phyloP scores from a whole-genome alignment of 2,329 filamentous ascomycete species.

The Epichloe hybrida region DNA sequence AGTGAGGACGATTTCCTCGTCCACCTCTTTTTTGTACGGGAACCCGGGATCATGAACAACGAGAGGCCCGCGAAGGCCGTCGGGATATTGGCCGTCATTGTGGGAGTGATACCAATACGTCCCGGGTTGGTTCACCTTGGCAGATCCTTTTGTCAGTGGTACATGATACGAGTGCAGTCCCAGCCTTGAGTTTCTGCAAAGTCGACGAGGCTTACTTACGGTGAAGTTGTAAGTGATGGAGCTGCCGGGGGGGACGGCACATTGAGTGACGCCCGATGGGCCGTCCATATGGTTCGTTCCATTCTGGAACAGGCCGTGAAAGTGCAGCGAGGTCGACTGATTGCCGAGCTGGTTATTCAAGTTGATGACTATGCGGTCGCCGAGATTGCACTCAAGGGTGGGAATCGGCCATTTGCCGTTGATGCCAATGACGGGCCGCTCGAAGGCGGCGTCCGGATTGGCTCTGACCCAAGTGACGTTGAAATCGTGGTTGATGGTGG shows the following conservation, averaged over 20 bases:
- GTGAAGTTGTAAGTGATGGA: conserved; percentile 59
- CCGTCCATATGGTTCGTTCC: conserved; percentile 61
- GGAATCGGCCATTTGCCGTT: conserved; percentile 67
- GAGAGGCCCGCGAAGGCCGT: conserved; percentile 51
- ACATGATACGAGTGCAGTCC: neutral
- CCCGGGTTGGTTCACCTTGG: conserved; percentile 49
- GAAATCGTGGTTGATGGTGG: conserved; percentile 48
- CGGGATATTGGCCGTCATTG: conserved; percentile 52
- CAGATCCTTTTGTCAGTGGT: neutral
- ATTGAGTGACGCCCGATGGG: conserved; percentile 51
- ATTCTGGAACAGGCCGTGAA: conserved; percentile 59
- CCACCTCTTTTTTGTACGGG: conserved; percentile 43
- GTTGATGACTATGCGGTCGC: conserved; percentile 47
- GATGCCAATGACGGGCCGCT: conserved; percentile 58
- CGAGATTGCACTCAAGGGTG: conserved; percentile 45
- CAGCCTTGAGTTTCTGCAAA: too few species aligned
- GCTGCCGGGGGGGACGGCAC: conserved; percentile 51
- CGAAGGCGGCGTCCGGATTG: conserved; percentile 54
- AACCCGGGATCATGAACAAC: conserved; percentile 49
- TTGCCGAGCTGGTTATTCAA: conserved; percentile 47
- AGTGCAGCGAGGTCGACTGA: conserved; percentile 50
- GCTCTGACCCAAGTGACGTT: conserved; percentile 57
- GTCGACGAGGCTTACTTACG: conserved; percentile 20
- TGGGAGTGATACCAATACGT: conserved; percentile 75
- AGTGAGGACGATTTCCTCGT: conserved; percentile 50